Percentiles rank a stretch among this genome's conserved stretches.
Evolutionary conservation across 164 flowering plant species (phyloP).

Genomic region (Sextonia rubra): DNA sequence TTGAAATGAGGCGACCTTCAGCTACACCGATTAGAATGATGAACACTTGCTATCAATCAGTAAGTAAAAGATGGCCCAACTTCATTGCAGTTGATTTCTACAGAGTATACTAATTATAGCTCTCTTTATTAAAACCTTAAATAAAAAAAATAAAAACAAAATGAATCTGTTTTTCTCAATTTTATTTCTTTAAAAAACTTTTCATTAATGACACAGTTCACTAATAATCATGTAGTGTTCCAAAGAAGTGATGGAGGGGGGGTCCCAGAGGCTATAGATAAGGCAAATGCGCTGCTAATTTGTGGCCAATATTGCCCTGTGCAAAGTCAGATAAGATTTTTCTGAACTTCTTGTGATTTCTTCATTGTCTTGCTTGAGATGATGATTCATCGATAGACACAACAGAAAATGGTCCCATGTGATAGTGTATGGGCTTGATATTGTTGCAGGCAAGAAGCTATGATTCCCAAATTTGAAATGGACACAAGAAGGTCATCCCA

Average conservation of each 20-base stretch:
- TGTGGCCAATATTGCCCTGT: slow-evolving; percentile 58
- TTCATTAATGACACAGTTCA: background rate
- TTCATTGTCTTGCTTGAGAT: too few relatives aligned
- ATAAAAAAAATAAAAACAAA: too few relatives aligned
- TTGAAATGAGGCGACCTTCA: too few relatives aligned
- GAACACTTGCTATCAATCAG: slow-evolving; percentile 61
- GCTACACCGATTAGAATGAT: slow-evolving; percentile 57
- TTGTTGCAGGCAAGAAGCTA: too few relatives aligned
- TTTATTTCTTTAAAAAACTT: background rate
- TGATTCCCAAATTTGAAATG: too few relatives aligned
- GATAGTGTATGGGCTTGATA: too few relatives aligned
- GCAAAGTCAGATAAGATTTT: slow-evolving; percentile 45
- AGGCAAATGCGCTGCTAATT: slow-evolving; percentile 64
- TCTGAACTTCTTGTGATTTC: background rate
- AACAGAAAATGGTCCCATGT: too few relatives aligned
- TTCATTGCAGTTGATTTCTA: too few relatives aligned
- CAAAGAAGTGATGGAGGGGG: slow-evolving; percentile 97
- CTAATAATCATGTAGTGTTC: slow-evolving; percentile 7
- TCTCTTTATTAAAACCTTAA: background rate
- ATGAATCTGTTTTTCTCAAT: too few relatives aligned
- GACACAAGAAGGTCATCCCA: too few relatives aligned
- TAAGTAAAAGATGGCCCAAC: slow-evolving; percentile 80
- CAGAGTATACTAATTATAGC: slow-evolving; percentile 48
- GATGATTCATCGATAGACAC: too few relatives aligned
- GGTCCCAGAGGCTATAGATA: slow-evolving; percentile 65